A percentile compares a stretch with the other conserved stretches of the same genome.
Conservation (phyloP, 2,329 filamentous ascomycete genomes). For the Scytalidium lignicola region DNA sequence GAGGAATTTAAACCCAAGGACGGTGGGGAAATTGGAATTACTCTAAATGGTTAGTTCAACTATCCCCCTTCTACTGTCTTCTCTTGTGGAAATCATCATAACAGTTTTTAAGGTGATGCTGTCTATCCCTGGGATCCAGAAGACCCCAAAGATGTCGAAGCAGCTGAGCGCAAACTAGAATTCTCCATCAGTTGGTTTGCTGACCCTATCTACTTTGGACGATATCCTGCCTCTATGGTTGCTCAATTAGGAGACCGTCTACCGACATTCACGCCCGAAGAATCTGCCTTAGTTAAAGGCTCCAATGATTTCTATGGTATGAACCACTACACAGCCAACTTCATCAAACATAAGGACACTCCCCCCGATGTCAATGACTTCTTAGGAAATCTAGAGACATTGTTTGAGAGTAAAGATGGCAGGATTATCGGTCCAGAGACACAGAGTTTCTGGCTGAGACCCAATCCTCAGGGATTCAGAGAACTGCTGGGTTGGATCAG, state of each 20-base stretch:
- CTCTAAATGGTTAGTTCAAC: slow-evolving; percentile 63
- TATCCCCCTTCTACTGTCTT: background rate
- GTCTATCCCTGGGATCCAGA: slow-evolving; percentile 77
- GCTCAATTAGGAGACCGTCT: slow-evolving; percentile 74
- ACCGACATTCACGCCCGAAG: slow-evolving; percentile 68
- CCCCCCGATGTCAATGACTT: slow-evolving; percentile 61
- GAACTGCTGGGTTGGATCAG: slow-evolving; percentile 73
- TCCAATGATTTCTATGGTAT: slow-evolving; percentile 92
- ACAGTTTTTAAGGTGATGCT: slow-evolving; percentile 56
- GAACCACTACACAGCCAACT: slow-evolving; percentile 92
- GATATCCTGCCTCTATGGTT: slow-evolving; percentile 79
- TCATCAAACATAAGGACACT: slow-evolving; percentile 67
- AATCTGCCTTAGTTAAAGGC: slow-evolving; percentile 69
- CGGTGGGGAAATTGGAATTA: slow-evolving; percentile 79
- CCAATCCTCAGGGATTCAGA: slow-evolving; percentile 70
- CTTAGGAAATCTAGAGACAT: slow-evolving; percentile 69
- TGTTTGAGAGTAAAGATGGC: slow-evolving; percentile 66
- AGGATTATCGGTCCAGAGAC: slow-evolving; percentile 76
- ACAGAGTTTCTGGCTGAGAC: slow-evolving; percentile 75
- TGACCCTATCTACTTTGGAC: slow-evolving; percentile 79
- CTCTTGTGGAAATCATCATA: background rate
- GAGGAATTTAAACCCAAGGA: slow-evolving; percentile 71
- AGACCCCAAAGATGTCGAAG: slow-evolving; percentile 70
- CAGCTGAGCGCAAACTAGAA: slow-evolving; percentile 75
- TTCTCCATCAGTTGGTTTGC: slow-evolving; percentile 87